Base-by-base conservation (phyloP, 345 rosid species). In the Euphorbia pulcherrima region DNA sequence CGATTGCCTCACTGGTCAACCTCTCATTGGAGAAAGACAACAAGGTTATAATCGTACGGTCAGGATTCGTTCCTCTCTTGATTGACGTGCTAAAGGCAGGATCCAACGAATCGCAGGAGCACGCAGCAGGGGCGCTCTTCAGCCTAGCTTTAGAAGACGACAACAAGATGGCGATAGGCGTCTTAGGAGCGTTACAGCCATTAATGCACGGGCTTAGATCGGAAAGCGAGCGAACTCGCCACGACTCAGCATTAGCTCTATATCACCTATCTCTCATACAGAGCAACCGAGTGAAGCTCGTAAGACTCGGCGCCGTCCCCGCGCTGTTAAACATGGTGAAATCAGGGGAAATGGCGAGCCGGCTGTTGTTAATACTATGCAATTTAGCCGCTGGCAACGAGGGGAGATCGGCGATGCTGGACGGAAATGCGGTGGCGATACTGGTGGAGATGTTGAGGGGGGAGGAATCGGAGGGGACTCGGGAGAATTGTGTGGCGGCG, bases 401-500 rank as follows among this genome's bases (percentile, higher is more conserved):
- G 56, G 79, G 79, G 75, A 71, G 79, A 50, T 76, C 79, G 2
- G 79, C 75, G 1, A 76, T 76, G 79, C 65, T 76, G 40, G 79
- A 76, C 26, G 75, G 65, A 26, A 71, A 71, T 26, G 75, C 75
- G 28, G 79, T 76, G 64, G 69, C 48, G 5, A 71, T 71, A 67
- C 17, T 76, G 62, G 79, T 76, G 61, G 75, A 60, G 18, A 71
- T 71, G 72, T 13, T 76, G 30, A 67, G 69, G 69, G 72, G 71
- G 39, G 68, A 44, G 4, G 68, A 75, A 9, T 50, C 48, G 33
- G 75, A 35, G 10, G 54, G 59, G n/a, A 55, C 48, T 1, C 20
- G 64, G 64, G 79, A 76, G 79, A 76, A 71, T 41, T 76, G 75
- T 1, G 69, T 76, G 29, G 75, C 72, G 30, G 75, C 66, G 29